Base-by-base conservation (phyloP, 305 asterid genomes). In the Fraxinus sp. region DNA sequence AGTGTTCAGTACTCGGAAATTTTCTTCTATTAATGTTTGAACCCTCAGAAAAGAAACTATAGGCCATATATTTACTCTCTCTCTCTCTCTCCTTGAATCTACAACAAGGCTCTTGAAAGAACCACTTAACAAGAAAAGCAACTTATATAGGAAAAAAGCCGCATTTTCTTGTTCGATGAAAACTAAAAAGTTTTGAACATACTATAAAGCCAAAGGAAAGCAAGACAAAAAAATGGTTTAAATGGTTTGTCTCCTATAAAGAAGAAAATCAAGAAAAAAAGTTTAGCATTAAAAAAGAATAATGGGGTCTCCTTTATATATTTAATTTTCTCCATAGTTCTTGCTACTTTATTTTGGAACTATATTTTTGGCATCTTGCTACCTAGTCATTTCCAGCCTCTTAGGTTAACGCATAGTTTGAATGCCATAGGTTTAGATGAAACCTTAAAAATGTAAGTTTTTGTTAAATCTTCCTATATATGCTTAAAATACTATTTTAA, bases 71-170 rank as follows among this genome's bases (percentile, higher is more conserved):
- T 80, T 0, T 4, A 75, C 33, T 62, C 68, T n/a, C 26, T 18
- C 64, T 4, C 59, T n/a, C 20, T 55, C 24, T 49, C 59, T 62
- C 76, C 79, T 43, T 79, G 75, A 66, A 80, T 82, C 83, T 71
- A 81, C 82, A 80, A 84, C 83, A 81, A 89, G 80, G 85, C 89
- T 85, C 94, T 91, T 88, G 93, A 92, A 93, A 92, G 93, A 89
- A 91, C 88, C 91, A 82, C 86, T 85, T 83, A 86, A 88, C 85
- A 9, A 83, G 75, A 82, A 86, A 80, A 24, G 80, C 24, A 75
- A 77, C 39, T 80, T 90, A 80, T 89, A 91, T 89, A 86, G 86
- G 0, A 4, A 2, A 7, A 28, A 5, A 22, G 13, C 30, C 80
- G 13, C 37, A 71, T 71, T 83, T 91, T 86, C 90, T 91, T 90